Evolutionary conservation across 305 asterid species (phyloP).

Genomic region (Withania somnifera): DNA sequence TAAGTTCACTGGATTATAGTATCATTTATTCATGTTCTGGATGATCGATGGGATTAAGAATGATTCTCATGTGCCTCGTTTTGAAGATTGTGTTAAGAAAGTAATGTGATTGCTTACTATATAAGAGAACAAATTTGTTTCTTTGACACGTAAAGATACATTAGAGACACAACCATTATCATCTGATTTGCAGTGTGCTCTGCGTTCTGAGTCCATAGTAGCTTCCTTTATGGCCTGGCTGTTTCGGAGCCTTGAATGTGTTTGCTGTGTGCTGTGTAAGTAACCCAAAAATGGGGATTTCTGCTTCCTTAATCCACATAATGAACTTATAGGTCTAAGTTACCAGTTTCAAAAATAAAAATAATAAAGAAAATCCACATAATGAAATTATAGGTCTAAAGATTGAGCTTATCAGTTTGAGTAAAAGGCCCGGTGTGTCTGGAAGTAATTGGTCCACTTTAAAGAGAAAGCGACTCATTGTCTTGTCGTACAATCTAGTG

Average conservation of each 20-base stretch:
- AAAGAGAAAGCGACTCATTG: background rate
- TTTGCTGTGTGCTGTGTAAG: background rate
- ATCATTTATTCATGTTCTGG: background rate
- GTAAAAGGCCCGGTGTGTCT: background rate
- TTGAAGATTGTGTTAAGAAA: background rate
- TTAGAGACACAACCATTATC: background rate
- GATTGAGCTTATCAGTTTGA: too few species aligned
- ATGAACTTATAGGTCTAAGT: background rate
- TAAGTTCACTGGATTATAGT: background rate
- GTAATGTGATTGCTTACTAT: background rate
- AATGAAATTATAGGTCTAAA: too few species aligned
- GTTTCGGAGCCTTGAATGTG: background rate
- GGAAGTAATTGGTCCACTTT: background rate
- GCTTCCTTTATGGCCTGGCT: background rate
- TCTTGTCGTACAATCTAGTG: background rate
- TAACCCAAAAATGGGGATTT: background rate
- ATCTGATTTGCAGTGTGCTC: background rate
- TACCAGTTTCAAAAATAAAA: too few species aligned
- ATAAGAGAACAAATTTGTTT: background rate
- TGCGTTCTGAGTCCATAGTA: background rate
- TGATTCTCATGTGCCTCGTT: background rate
- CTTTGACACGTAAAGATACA: background rate
- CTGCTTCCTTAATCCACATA: background rate
- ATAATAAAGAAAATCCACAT: too few species aligned
- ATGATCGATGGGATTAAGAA: background rate